A percentile compares a stretch with the other conserved stretches of the same genome.
Evolutionary conservation across 2,329 filamentous ascomycete species (phyloP).

Genomic region (Fusarium multiceps): DNA sequence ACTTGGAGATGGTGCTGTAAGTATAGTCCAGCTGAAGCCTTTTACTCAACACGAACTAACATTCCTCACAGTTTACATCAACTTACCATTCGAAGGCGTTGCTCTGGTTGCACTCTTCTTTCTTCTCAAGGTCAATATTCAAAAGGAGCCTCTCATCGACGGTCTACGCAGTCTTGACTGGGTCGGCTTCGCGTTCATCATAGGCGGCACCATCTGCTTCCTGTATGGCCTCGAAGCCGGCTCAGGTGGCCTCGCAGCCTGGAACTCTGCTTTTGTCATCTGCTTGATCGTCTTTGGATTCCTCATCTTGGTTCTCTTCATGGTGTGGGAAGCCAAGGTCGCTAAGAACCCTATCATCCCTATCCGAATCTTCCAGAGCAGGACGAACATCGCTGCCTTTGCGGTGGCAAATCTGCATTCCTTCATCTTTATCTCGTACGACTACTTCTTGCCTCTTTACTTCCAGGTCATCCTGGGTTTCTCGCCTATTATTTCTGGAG

Average conservation of each 20-base stretch:
- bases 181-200: slow-evolving; percentile 66
- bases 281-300: slow-evolving; percentile 81
- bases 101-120: slow-evolving; percentile 64
- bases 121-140: slow-evolving; percentile 75
- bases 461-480: slow-evolving; percentile 80
- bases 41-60: neutral
- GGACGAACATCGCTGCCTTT: slow-evolving; percentile 74
- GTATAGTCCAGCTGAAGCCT: neutral
- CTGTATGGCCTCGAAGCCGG: slow-evolving; percentile 88
- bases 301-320: slow-evolving; percentile 71
- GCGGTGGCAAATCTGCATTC: slow-evolving; percentile 77
- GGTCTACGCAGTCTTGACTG: slow-evolving; percentile 73
- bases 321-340: slow-evolving; percentile 76
- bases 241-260: slow-evolving; percentile 74
- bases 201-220: slow-evolving; percentile 87
- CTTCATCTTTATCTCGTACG: slow-evolving; percentile 78
- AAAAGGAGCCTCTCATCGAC: slow-evolving; percentile 68
- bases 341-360: slow-evolving; percentile 85
- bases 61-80: slow-evolving; percentile 63
- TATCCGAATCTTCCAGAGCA: slow-evolving; percentile 72
- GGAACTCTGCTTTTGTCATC: slow-evolving; percentile 78
- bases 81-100: slow-evolving; percentile 61
- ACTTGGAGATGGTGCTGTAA: slow-evolving; percentile 73
- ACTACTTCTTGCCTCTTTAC: slow-evolving; percentile 86
- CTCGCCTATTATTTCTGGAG: slow-evolving; percentile 75